phyloP scores from a whole-genome alignment of 441 rosid genomes.

The Erysimum cheiri region DNA sequence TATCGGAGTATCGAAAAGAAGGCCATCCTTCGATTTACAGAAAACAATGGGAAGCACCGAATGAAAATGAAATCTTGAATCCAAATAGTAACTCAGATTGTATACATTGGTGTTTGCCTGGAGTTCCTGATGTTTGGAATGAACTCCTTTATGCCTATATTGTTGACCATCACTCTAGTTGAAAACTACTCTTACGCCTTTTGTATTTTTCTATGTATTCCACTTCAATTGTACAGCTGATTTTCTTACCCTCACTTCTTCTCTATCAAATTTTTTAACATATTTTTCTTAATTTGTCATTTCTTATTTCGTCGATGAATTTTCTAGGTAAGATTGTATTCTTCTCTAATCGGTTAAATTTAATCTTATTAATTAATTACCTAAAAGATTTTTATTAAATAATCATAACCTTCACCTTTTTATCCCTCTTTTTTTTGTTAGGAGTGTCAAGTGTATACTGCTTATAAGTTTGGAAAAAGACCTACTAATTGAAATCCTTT shows the following conservation, averaged over 20 bases:
- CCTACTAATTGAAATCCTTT: neutral
- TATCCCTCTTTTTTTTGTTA: neutral
- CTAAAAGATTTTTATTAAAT: neutral
- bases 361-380: neutral
- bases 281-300: neutral
- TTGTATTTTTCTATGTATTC: neutral
- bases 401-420: neutral
- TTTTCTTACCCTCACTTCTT: slow-evolving; percentile 21
- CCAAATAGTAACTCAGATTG: slow-evolving; percentile 65
- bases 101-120: slow-evolving; percentile 78
- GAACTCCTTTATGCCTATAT: slow-evolving; percentile 66
- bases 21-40: slow-evolving; percentile 63
- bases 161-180: slow-evolving; percentile 33
- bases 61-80: slow-evolving; percentile 49
- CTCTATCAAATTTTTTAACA: neutral
- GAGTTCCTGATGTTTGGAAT: slow-evolving; percentile 76
- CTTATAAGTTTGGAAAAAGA: neutral
- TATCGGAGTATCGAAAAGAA: slow-evolving; percentile 67
- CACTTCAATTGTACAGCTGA: slow-evolving; percentile 45
- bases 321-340: neutral
- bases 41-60: slow-evolving; percentile 61
- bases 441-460: neutral
- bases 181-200: slow-evolving; percentile 2
- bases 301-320: neutral
- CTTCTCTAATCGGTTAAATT: neutral